Evolutionary conservation across 2,329 filamentous ascomycete genomes (phyloP), one percentile per base, ranked within the genome.

Genomic region (Curvularia lunata): DNA sequence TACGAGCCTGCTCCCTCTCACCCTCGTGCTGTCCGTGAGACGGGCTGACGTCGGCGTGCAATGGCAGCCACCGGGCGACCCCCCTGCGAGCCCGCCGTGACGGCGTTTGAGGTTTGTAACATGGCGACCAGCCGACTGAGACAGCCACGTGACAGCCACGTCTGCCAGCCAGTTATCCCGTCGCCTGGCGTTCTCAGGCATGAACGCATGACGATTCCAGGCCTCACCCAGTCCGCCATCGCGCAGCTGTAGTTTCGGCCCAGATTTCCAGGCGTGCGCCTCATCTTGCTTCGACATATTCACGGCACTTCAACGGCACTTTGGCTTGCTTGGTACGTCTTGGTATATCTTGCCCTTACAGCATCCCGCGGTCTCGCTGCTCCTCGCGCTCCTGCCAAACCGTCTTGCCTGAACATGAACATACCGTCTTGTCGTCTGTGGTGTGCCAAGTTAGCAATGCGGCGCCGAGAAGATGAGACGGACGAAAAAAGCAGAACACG

Each of bases 301-400:
- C 28, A 61, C 56, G 66, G 66, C 63, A 61, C 56, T 60, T 51
- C 42, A 56, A 61, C 59, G 58, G 57, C 63, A 66, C 66, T 63
- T 58, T 52, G 27, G 27, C 54, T 61, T 45, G 55, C 63, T 56
- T 62, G 57, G 56, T 52, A 54, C 53, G 56, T 43, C 64, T 69
- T 65, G 63, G 56, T 59, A 54, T 46, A 40, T 54, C 51, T 50
- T 16, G 27, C 27, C 28, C 52, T 87, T 78, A 97, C 67, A 95
- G 80, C 91, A 99, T 98, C 2, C 95, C 95, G 80, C 91, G 93
- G 65, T 85, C 84, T 41, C 93, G 87, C 80, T 97, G 91, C 71
- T 97, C 93, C 78, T 89, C 88, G 68, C 95, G 87, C 83, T 99
- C 95, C 78, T 99, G 91, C 95, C 95, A 99, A 10, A 99, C 86